Evolutionary conservation across 176 grass and related monocot genomes (phyloP).

Genomic region (Aegilops longissima): DNA sequence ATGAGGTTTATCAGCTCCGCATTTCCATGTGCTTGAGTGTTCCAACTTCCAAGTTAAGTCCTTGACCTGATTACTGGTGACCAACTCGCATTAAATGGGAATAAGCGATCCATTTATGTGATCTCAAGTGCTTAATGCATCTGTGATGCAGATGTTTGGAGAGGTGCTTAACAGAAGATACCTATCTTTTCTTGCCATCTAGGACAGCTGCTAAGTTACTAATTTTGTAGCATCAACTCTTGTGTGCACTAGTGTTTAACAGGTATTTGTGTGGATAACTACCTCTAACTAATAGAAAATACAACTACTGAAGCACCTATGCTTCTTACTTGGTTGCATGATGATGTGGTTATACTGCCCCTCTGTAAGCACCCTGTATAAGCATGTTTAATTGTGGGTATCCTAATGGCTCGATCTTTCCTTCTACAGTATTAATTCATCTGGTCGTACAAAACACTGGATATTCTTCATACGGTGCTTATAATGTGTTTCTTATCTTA

Average conservation of each 20-base stretch:
- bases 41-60: neutral
- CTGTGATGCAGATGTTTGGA: neutral
- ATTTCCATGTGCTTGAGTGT: neutral
- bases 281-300: neutral
- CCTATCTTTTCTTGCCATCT: neutral
- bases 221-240: neutral
- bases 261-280: neutral
- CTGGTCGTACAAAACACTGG: neutral
- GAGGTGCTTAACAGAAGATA: neutral
- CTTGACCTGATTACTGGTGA: neutral
- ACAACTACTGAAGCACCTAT: neutral
- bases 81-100: neutral
- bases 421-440: neutral
- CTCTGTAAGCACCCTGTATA: neutral
- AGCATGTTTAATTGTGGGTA: neutral
- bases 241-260: neutral
- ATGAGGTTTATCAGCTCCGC: neutral
- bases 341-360: neutral
- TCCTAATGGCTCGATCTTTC: neutral
- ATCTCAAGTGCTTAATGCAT: neutral
- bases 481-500: neutral
- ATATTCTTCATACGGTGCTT: neutral
- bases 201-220: neutral
- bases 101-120: neutral
- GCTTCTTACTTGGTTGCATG: neutral